Evolutionary conservation across 2,329 filamentous ascomycete species (phyloP).

Genomic region (Colletotrichum musicola): DNA sequence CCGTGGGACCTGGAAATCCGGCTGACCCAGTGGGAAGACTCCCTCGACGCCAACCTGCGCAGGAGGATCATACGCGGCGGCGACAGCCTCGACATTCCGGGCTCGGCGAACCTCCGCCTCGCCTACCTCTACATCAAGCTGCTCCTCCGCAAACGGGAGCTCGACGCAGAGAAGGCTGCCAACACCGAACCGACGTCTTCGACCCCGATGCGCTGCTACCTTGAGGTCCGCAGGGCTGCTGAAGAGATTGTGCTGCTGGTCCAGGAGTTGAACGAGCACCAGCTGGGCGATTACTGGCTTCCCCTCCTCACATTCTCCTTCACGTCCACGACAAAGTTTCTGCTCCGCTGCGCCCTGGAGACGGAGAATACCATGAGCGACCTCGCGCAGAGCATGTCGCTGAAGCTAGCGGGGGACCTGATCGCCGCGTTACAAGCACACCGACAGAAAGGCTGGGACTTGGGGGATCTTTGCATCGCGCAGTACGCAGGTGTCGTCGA

Average conservation of each 20-base stretch:
- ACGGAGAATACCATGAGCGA: constrained; percentile 52
- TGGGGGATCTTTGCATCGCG: constrained; percentile 62
- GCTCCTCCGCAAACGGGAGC: constrained; percentile 59
- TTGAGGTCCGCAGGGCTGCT: constrained; percentile 57
- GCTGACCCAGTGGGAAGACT: constrained; percentile 60
- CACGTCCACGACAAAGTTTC: constrained; percentile 62
- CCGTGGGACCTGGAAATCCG: constrained; percentile 51
- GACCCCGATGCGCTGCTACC: constrained; percentile 47
- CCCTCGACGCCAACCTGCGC: constrained; percentile 52
- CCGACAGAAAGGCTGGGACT: constrained; percentile 59
- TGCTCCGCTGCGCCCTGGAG: constrained; percentile 62
- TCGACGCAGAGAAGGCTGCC: constrained; percentile 53
- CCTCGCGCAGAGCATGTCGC: constrained; percentile 52
- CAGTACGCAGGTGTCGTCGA: constrained; percentile 62
- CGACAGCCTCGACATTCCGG: constrained; percentile 53
- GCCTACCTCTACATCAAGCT: constrained; percentile 63
- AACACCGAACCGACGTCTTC: constrained; percentile 38
- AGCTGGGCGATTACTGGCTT: constrained; percentile 64
- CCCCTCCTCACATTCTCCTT: constrained; percentile 61
- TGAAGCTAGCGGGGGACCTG: constrained; percentile 58
- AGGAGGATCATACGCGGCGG: constrained; percentile 58
- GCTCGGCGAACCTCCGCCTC: constrained; percentile 64
- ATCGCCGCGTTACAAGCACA: constrained; percentile 54
- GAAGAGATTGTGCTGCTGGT: constrained; percentile 63
- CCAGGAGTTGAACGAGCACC: constrained; percentile 57